These are phyloP conservation scores for Theileria annulata DNA, from an alignment of 169 alveolate species.

Conservation along the genomic window DNA sequence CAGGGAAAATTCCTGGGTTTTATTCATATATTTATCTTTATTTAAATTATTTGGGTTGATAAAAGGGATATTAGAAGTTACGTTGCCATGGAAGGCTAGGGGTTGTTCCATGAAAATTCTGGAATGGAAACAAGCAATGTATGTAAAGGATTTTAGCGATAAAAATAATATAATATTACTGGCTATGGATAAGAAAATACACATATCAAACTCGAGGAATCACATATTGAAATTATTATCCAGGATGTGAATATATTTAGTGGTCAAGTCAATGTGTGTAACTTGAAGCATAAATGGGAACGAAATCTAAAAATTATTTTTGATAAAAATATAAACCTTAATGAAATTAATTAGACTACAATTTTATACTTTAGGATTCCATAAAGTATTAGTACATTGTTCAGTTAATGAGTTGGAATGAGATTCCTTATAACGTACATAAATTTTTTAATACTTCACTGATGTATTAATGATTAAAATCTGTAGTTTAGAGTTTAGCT, in stretches of 20 bases:
- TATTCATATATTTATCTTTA: conserved; percentile 15
- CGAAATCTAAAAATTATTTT: background rate
- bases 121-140: background rate
- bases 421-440: background rate
- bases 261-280: background rate
- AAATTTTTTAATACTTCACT: background rate
- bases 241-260: background rate
- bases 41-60: background rate
- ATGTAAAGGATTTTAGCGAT: background rate
- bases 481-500: conserved; percentile 30
- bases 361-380: background rate
- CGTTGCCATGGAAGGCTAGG: background rate
- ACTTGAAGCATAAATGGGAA: background rate
- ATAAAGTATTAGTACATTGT: background rate
- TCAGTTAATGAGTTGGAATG: background rate
- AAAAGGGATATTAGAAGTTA: background rate
- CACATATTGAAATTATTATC: background rate
- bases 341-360: background rate
- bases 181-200: background rate
- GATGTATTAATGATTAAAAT: background rate
- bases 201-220: background rate
- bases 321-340: no score
- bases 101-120: background rate
- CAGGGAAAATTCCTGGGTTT: background rate
- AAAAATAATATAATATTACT: background rate